These are phyloP conservation scores for Mycena floridula DNA, from an alignment of 768 basidiomycete species.

Conservation along the genomic window DNA sequence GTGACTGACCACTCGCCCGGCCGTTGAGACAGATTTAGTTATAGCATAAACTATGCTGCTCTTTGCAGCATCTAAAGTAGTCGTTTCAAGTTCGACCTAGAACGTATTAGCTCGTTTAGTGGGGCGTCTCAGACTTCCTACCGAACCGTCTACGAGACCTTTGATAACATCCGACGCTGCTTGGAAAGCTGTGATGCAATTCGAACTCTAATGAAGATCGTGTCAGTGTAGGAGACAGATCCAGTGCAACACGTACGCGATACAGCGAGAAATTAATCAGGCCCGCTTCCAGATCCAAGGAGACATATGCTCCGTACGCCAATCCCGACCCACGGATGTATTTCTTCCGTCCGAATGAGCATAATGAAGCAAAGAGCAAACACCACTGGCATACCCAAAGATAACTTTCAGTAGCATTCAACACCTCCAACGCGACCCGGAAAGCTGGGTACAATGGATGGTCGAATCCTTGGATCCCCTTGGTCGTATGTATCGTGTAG, in stretches of 20 bases:
- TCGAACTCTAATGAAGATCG: slow-evolving; percentile 54
- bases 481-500: slow-evolving; percentile 72
- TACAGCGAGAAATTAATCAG: slow-evolving; percentile 73
- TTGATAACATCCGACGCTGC: slow-evolving; percentile 75
- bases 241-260: slow-evolving; percentile 41
- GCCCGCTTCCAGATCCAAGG: slow-evolving; percentile 73
- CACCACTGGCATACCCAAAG: slow-evolving; percentile 62
- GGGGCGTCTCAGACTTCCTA: slow-evolving; percentile 27
- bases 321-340: slow-evolving; percentile 92
- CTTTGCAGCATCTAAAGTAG: slow-evolving; percentile 85
- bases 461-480: slow-evolving; percentile 71
- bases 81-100: slow-evolving; percentile 76
- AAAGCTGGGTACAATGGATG: slow-evolving; percentile 84
- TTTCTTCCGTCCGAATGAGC: slow-evolving; percentile 37
- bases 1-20: slow-evolving; percentile 72
- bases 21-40: slow-evolving; percentile 76
- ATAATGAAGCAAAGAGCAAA: slow-evolving; percentile 4
- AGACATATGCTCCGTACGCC: slow-evolving; percentile 85
- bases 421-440: slow-evolving; percentile 74
- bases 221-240: slow-evolving; percentile 2
- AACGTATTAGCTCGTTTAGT: too few relatives aligned
- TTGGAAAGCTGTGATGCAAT: slow-evolving; percentile 70
- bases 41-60: slow-evolving; percentile 85
- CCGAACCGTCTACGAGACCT: slow-evolving; percentile 78
- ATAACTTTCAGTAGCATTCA: slow-evolving; percentile 92